A percentile compares a stretch with the other conserved stretches of the same genome.
phyloP scores from a whole-genome alignment of 169 alveolate species.

The Eimeria mitis region DNA sequence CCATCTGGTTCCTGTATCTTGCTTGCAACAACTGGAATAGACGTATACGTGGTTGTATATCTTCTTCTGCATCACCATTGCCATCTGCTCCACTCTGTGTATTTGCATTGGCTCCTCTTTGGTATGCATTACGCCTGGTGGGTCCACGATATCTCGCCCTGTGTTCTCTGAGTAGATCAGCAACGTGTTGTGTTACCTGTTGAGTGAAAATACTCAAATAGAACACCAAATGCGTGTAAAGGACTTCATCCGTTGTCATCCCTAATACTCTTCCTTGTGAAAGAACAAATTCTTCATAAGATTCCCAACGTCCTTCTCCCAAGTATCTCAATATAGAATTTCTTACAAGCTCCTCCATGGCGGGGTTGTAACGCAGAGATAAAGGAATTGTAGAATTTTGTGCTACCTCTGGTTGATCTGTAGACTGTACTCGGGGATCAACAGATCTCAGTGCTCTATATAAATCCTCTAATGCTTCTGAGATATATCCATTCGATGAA shows the following conservation, averaged over 20 bases:
- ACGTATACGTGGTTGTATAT: background rate
- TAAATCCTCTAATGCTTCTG: background rate
- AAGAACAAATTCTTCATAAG: background rate
- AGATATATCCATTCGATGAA: no score
- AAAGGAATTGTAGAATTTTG: no score
- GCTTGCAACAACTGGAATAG: background rate
- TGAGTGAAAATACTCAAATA: background rate
- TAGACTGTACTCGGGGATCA: background rate
- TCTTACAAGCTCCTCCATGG: background rate
- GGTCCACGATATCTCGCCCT: background rate
- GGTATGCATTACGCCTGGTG: background rate
- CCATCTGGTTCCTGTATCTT: background rate
- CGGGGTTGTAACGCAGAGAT: background rate
- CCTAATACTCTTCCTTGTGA: background rate
- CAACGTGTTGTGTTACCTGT: conserved; percentile 12
- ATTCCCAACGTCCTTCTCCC: background rate
- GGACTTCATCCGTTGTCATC: background rate
- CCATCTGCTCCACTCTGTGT: background rate
- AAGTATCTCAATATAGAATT: conserved; percentile 18
- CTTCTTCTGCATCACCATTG: background rate
- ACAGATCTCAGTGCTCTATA: background rate
- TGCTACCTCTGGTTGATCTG: background rate
- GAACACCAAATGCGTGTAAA: background rate
- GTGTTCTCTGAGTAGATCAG: background rate
- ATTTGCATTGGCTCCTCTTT: background rate